phyloP scores from a whole-genome alignment of 306 rosid genomes.

The Vigna reflexopilosa region DNA sequence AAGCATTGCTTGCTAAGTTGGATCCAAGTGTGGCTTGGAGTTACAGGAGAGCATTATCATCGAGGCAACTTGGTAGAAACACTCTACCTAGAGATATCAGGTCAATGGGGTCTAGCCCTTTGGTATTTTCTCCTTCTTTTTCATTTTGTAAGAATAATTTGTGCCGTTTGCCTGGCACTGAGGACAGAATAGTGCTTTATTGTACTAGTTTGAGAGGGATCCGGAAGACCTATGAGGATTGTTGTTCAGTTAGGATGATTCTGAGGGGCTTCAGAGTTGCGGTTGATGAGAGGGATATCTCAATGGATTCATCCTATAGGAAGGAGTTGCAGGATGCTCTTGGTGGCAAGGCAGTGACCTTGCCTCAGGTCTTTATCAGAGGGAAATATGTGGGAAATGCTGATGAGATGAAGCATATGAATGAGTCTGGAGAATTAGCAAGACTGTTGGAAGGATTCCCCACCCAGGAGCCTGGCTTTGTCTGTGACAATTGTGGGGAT shows the following conservation, averaged over 20 bases:
- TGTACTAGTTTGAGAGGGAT: constrained; percentile 84
- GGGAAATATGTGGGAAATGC: constrained; percentile 75
- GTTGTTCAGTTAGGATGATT: constrained; percentile 70
- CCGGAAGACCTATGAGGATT: constrained; percentile 77
- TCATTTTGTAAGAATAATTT: constrained; percentile 21
- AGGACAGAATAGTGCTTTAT: constrained; percentile 70
- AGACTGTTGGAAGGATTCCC: constrained; percentile 66
- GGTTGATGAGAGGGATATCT: constrained; percentile 79
- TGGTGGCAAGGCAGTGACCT: constrained; percentile 50
- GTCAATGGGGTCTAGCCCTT: constrained; percentile 69
- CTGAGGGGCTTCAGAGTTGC: constrained; percentile 67
- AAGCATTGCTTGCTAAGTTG: constrained; percentile 73
- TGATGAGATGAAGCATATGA: constrained; percentile 66
- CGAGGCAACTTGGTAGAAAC: constrained; percentile 55
- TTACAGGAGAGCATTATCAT: constrained; percentile 76
- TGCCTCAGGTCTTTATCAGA: constrained; percentile 78
- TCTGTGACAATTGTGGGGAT: constrained; percentile 72
- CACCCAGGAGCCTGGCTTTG: constrained; percentile 54
- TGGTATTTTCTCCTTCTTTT: constrained; percentile 32
- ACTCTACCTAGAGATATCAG: constrained; percentile 39
- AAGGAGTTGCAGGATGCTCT: constrained; percentile 63
- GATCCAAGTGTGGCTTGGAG: constrained; percentile 78
- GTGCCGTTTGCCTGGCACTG: constrained; percentile 51
- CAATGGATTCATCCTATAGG: constrained; percentile 79
- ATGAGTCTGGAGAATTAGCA: constrained; percentile 72